Evolutionary conservation across 1,284 basidiomycete genomes (phyloP), one percentile per base, ranked within the genome.

Genomic region (Erythrobasidium hasegawianum): DNA sequence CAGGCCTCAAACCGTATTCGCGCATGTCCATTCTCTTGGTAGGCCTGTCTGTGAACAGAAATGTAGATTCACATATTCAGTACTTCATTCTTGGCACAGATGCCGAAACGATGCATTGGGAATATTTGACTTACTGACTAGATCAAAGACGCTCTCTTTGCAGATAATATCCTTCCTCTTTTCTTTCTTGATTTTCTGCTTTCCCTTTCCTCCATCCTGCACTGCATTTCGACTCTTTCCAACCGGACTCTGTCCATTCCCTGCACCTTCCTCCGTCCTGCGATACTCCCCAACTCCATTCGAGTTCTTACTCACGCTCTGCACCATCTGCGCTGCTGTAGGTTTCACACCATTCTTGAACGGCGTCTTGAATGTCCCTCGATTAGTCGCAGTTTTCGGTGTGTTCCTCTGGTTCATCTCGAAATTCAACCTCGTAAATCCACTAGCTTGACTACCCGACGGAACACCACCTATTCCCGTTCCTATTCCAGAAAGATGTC

Each of bases 301-400:
- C 9, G 39, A 26, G 4, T 56, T 43, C n/a, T 33, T 18, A 14
- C 47, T 57, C 11, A 56, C 20, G 18, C 54, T 56, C 24, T 5
- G 33, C 33, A 33, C 33, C 33, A 33, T 33, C 33, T 33, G 4
- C 33, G 4, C 33, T 14, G 22, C n/a, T 1, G 38, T 47, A 2
- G 73, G 73, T 18, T 69, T 29, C 14, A 62, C 57, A 16, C 73
- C 73, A 24, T 66, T 66, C 47, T 71, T 71, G 68, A 74, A 75
- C 16, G 73, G 73, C 38, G 73, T 70, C 41, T 57, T 65, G 58
- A 75, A 75, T 33, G 60, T 71, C 20, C 59, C 57, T n/a, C 47
- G 50, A 43, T 26, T 62, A 9, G 49, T 43, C n/a, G 59, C 54
- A 39, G 71, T 62, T 22, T 45, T 67, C 0, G 69, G 62, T 26